A percentile compares a stretch with the other conserved stretches of the same genome.
phyloP scores from a whole-genome alignment of 139 green algal species.

The Auxenochlorella pyrenoidosa region DNA sequence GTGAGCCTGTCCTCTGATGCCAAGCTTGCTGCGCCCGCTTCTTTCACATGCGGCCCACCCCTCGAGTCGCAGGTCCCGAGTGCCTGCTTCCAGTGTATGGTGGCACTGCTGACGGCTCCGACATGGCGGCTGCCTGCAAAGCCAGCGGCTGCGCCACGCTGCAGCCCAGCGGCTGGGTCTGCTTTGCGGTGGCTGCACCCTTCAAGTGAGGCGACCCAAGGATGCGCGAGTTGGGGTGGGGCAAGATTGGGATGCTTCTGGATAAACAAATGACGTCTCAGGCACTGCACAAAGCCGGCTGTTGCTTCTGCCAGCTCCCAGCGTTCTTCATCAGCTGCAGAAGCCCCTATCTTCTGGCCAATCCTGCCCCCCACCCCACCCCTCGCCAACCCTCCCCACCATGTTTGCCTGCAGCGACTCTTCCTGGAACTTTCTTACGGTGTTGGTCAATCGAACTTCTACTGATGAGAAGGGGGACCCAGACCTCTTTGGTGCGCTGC shows the following conservation, averaged over 20 bases:
- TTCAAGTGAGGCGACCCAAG: slow-evolving; percentile 15
- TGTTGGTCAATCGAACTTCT: slow-evolving; percentile 43
- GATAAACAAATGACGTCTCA: neutral
- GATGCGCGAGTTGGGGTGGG: neutral
- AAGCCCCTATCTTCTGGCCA: neutral
- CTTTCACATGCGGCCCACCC: no score
- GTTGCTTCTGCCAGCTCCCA: neutral
- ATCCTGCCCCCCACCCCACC: neutral
- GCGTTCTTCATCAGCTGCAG: no score
- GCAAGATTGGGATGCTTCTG: no score
- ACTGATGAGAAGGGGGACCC: slow-evolving; percentile 47
- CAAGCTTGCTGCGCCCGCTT: no score
- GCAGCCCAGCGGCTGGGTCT: slow-evolving; percentile 43
- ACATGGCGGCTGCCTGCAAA: slow-evolving; percentile 25
- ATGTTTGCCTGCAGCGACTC: neutral
- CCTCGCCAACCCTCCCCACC: no score
- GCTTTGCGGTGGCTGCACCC: slow-evolving; percentile 31
- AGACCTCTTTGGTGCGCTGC: slow-evolving; percentile 42
- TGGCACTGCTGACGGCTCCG: neutral
- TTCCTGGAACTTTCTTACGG: slow-evolving; percentile 50
- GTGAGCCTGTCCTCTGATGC: no score
- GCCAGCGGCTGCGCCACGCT: slow-evolving; percentile 39
- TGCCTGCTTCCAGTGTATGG: slow-evolving; percentile 37
- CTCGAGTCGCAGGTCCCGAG: neutral
- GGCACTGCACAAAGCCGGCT: no score